A percentile compares a stretch with the other conserved stretches of the same genome.
Conservation (phyloP, 495 filamentous ascomycete genomes). For the Xylaria castorea region DNA sequence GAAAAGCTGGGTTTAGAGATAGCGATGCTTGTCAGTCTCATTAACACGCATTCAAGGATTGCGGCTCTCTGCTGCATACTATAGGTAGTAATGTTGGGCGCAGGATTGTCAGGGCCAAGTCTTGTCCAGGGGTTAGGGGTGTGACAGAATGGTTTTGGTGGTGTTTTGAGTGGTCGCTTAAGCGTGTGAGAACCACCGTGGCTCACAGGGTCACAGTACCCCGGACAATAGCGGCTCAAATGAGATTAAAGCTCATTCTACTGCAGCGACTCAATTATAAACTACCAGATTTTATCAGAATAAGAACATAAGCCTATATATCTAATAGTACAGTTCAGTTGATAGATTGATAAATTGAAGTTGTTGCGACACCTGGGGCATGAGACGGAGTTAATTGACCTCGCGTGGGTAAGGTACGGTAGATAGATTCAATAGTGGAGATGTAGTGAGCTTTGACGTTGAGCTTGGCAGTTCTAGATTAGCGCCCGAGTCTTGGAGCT, state of each 20-base stretch:
- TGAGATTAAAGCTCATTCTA: neutral
- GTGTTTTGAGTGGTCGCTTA: conserved; percentile 51
- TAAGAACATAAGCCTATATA: neutral
- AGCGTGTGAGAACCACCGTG: conserved; percentile 10
- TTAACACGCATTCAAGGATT: conserved; percentile 28
- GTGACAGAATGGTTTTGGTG: conserved; percentile 57
- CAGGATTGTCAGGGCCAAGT: conserved; percentile 32
- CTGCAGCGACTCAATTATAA: neutral
- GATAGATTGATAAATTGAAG: neutral
- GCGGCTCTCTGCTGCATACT: conserved; percentile 2
- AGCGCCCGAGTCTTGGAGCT: conserved; percentile 6
- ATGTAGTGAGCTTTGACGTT: neutral
- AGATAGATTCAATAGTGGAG: neutral
- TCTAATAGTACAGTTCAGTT: neutral
- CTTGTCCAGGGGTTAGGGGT: conserved; percentile 42
- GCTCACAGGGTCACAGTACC: neutral
- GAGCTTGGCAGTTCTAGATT: conserved; percentile 12
- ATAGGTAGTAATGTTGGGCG: neutral
- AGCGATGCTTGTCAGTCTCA: conserved; percentile 21
- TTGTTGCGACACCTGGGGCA: neutral
- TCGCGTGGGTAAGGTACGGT: conserved; percentile 18
- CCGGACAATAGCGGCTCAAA: neutral
- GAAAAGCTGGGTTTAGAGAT: conserved; percentile 27
- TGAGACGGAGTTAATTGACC: neutral
- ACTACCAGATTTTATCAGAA: neutral